These are phyloP conservation scores for Boletus rubescentipes DNA, from an alignment of 768 basidiomycete genomes.

Conservation along the genomic window DNA sequence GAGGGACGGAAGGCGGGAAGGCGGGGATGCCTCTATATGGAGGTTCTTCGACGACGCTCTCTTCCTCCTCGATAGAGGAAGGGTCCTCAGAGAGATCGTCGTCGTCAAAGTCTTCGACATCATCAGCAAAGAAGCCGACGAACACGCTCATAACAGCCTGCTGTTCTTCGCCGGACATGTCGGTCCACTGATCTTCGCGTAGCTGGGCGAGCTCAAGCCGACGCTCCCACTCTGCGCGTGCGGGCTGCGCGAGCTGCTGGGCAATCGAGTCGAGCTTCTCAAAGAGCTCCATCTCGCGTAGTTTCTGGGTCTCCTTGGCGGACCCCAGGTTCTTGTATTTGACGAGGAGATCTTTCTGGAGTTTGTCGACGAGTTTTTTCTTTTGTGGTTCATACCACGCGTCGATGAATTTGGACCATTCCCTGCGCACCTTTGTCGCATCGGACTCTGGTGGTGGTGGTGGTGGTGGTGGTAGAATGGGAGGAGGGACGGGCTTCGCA, in stretches of 20 bases:
- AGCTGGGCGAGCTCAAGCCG: conserved; percentile 31
- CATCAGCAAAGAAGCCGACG: conserved; percentile 29
- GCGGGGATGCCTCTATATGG: conserved; percentile 4
- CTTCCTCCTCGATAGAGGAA: conserved; percentile 21
- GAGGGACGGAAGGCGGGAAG: background rate
- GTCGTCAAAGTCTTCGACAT: conserved; percentile 23
- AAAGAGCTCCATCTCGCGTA: conserved; percentile 30
- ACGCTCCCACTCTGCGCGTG: conserved; percentile 34
- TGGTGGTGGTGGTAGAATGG: conserved; percentile 4
- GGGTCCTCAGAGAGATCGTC: conserved; percentile 4
- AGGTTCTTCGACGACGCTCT: conserved; percentile 19
- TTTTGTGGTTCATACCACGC: conserved; percentile 32
- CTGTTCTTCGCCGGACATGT: conserved; percentile 33
- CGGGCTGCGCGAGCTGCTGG: conserved; percentile 28
- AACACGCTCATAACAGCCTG: conserved; percentile 31
- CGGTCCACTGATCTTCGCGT: conserved; percentile 31
- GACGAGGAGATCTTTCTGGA: conserved; percentile 29
- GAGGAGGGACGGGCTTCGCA: conserved; percentile 11
- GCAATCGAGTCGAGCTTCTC: conserved; percentile 23
- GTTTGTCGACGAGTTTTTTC: conserved; percentile 30
- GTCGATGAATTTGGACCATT: conserved; percentile 29
- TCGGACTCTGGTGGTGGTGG: conserved; percentile 18
- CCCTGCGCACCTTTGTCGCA: conserved; percentile 30
- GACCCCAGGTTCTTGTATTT: conserved; percentile 32
- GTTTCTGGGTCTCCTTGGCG: conserved; percentile 26